Conservation (phyloP, 164 flowering plant species). For the Akebia trifoliata region DNA sequence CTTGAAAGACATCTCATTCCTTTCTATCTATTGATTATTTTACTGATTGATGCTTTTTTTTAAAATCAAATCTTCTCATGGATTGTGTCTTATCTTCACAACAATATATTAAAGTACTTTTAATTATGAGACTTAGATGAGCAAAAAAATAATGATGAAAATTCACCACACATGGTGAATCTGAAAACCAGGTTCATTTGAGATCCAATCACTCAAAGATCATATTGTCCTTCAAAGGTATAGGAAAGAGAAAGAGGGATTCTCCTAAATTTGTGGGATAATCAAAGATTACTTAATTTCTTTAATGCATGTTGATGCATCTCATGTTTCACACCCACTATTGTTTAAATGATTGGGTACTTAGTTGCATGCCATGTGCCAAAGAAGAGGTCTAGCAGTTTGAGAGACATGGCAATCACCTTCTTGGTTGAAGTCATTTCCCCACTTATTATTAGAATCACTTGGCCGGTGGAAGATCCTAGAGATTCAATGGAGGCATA, state of each 20-base stretch:
- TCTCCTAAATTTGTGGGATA: neutral
- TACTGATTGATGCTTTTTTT: no score
- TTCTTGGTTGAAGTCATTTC: neutral
- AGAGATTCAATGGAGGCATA: no score
- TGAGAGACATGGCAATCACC: slow-evolving; percentile 1
- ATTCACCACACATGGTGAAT: no score
- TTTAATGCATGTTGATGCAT: slow-evolving; percentile 2
- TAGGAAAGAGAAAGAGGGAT: neutral
- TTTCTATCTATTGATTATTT: neutral
- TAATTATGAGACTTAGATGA: neutral
- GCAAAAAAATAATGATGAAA: neutral
- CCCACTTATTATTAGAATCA: neutral
- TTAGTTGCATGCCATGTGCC: slow-evolving; percentile 22
- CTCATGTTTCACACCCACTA: slow-evolving; percentile 12
- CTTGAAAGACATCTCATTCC: slow-evolving; percentile 5
- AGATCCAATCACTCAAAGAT: no score
- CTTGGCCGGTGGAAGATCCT: neutral
- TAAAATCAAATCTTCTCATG: neutral
- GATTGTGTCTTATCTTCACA: neutral
- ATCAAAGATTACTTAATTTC: neutral
- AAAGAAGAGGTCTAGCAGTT: slow-evolving; percentile 7
- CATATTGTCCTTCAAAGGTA: neutral
- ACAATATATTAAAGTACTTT: neutral
- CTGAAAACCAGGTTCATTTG: no score
- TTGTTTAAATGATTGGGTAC: slow-evolving; percentile 23